Conservation (phyloP, 331 rosid genomes). For the Malus hybrid region DNA sequence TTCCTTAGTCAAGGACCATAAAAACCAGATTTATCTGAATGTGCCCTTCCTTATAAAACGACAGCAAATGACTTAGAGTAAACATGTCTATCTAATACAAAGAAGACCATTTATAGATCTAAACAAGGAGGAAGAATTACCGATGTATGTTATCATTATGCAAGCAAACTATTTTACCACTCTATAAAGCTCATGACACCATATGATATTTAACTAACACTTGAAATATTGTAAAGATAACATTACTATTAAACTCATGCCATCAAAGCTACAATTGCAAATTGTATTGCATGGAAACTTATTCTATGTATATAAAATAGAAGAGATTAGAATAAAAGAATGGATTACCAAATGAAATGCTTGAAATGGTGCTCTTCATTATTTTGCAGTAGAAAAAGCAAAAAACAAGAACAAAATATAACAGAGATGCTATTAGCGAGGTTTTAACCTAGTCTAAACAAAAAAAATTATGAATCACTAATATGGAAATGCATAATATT, state of each 20-base stretch:
- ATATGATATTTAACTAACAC: background rate
- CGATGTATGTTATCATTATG: slow-evolving; percentile 61
- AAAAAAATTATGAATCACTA: background rate
- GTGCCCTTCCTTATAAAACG: slow-evolving; percentile 60
- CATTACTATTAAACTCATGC: background rate
- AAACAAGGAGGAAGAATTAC: slow-evolving; percentile 25
- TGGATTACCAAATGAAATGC: background rate
- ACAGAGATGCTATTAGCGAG: background rate
- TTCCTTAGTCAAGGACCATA: slow-evolving; percentile 86
- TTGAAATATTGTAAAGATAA: background rate
- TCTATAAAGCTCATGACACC: too few species aligned
- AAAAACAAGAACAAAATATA: background rate
- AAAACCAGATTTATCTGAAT: slow-evolving; percentile 73
- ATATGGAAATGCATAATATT: background rate
- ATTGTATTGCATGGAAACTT: background rate
- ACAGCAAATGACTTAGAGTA: slow-evolving; percentile 10
- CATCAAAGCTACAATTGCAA: background rate
- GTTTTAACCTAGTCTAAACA: background rate
- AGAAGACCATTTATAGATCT: slow-evolving; percentile 1
- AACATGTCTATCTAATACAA: slow-evolving; percentile 3
- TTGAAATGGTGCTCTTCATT: background rate
- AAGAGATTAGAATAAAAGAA: background rate
- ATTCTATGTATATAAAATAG: background rate
- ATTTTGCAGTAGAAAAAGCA: background rate
- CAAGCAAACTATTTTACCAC: background rate